Evolutionary conservation across 2,329 filamentous ascomycete species (phyloP).

Genomic region (Calonectria henricotiae): DNA sequence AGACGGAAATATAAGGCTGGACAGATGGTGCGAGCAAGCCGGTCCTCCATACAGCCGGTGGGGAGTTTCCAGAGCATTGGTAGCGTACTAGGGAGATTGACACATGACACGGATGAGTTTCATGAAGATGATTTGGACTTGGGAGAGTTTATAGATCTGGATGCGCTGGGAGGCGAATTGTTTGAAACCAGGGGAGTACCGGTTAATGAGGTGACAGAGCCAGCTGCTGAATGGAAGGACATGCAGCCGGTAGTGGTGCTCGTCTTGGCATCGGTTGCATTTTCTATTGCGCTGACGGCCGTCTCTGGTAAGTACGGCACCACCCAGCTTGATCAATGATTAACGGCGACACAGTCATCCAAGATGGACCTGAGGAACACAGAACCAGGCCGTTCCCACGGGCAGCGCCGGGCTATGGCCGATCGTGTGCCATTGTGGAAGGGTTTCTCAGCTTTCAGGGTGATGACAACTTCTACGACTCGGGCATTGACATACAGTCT

Average conservation of each 20-base stretch:
- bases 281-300: constrained; percentile 41
- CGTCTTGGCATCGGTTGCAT: constrained; percentile 47
- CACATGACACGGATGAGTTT: constrained; percentile 34
- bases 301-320: constrained; percentile 40
- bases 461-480: constrained; percentile 42
- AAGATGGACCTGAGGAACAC: constrained; percentile 40
- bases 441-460: constrained; percentile 43
- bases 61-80: constrained; percentile 27
- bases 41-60: constrained; percentile 6
- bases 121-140: constrained; percentile 34
- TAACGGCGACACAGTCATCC: constrained; percentile 37
- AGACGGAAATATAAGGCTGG: constrained; percentile 21
- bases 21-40: constrained; percentile 1
- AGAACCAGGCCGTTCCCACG: constrained; percentile 26
- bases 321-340: constrained; percentile 7
- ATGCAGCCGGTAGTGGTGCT: constrained; percentile 42
- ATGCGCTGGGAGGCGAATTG: constrained; percentile 31
- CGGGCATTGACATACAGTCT: constrained; percentile 44
- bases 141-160: constrained; percentile 41
- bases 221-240: constrained; percentile 19
- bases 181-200: constrained; percentile 2
- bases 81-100: constrained; percentile 28
- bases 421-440: constrained; percentile 43
- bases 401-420: constrained; percentile 34
- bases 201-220: not conserved